Conservation (phyloP, 78 protist species). For the Dictyostelium intermedium region DNA sequence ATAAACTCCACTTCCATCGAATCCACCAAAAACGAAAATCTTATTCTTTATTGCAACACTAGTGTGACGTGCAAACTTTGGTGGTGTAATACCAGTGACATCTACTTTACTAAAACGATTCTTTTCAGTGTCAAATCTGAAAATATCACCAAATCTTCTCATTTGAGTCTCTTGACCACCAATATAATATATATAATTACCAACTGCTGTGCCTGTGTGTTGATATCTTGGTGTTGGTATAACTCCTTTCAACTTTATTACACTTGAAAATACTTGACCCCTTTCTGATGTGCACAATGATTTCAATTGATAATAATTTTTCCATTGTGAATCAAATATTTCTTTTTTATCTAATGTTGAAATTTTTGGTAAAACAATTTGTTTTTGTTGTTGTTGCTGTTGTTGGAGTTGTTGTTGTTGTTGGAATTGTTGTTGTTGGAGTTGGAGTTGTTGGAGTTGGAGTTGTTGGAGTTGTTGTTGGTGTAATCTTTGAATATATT, state of each 20-base stretch:
- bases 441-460: background rate
- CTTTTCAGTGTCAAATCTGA: slow-evolving; percentile 35
- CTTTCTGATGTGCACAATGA: background rate
- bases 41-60: slow-evolving; percentile 19
- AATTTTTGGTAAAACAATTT: background rate
- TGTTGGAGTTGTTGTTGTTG: background rate
- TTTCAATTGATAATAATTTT: slow-evolving; percentile 36
- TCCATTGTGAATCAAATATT: slow-evolving; percentile 24
- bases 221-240: slow-evolving; percentile 68
- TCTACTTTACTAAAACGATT: slow-evolving; percentile 13
- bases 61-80: slow-evolving; percentile 75
- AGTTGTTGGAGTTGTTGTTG: background rate
- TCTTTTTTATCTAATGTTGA: background rate
- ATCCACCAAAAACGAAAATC: slow-evolving; percentile 80
- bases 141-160: slow-evolving; percentile 61
- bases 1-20: slow-evolving; percentile 69
- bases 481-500: background rate
- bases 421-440: background rate
- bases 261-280: slow-evolving; percentile 11
- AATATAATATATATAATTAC: slow-evolving; percentile 59
- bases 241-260: background rate
- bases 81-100: slow-evolving; percentile 36
- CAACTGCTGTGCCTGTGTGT: slow-evolving; percentile 67
- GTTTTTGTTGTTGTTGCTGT: background rate
- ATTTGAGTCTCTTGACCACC: slow-evolving; percentile 75